These are phyloP conservation scores for Didymella sp. DNA, from an alignment of 2,329 filamentous ascomycete genomes.

Conservation along the genomic window DNA sequence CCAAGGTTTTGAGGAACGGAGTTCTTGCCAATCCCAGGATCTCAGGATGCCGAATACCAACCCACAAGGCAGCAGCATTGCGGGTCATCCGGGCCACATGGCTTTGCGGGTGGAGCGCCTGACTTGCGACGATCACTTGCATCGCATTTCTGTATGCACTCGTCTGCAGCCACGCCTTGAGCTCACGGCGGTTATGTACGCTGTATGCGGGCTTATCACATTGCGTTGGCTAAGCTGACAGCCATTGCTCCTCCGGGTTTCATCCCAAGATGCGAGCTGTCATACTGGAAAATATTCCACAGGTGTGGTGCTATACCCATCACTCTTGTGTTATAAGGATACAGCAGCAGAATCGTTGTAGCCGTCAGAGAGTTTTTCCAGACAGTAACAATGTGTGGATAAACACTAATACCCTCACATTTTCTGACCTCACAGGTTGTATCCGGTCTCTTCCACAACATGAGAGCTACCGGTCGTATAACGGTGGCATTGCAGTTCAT, in stretches of 20 bases:
- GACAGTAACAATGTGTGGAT: too few species aligned
- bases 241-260: not conserved
- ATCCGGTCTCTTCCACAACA: too few species aligned
- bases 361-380: too few species aligned
- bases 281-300: not conserved
- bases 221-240: conserved; percentile 28
- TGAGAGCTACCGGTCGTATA: conserved; percentile 2
- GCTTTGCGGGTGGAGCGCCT: conserved; percentile 14
- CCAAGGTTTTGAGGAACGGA: not conserved
- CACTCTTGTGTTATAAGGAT: too few species aligned
- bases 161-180: conserved; percentile 27
- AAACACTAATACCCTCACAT: too few species aligned
- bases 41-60: not conserved
- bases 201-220: conserved; percentile 34
- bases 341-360: too few species aligned
- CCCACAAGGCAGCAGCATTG: conserved; percentile 17
- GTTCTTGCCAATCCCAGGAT: not conserved
- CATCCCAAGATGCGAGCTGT: not conserved
- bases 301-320: not conserved
- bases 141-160: conserved; percentile 24
- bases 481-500: not conserved
- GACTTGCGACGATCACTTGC: conserved; percentile 26
- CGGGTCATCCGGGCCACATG: conserved; percentile 8
- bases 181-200: conserved; percentile 35
- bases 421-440: too few species aligned